These are phyloP conservation scores for Suhomyces bribrorum DNA, from an alignment of 1,139 yeast genomes.

Conservation along the genomic window DNA sequence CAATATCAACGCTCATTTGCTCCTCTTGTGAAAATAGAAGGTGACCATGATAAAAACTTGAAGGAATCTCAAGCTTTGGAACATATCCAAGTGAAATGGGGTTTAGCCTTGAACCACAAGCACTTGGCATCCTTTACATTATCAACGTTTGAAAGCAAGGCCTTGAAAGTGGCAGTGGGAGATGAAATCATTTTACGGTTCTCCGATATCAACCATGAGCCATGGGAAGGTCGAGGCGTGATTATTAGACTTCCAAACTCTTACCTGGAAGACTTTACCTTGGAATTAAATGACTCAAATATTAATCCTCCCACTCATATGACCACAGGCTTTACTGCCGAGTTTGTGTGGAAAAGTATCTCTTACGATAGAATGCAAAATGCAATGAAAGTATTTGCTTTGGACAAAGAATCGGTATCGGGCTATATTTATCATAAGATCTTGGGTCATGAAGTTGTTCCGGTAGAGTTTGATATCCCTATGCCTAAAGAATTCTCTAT, in stretches of 20 bases:
- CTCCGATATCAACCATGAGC: constrained; percentile 47
- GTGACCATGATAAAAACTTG: constrained; percentile 71
- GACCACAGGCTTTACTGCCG: constrained; percentile 74
- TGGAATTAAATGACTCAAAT: constrained; percentile 56
- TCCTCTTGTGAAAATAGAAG: constrained; percentile 79
- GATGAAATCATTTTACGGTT: constrained; percentile 74
- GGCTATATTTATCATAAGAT: constrained; percentile 78
- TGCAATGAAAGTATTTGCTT: constrained; percentile 73
- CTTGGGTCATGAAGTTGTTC: constrained; percentile 77
- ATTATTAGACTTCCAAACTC: constrained; percentile 74
- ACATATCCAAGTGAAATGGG: constrained; percentile 76
- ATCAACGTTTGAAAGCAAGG: constrained; percentile 66
- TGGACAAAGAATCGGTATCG: constrained; percentile 68
- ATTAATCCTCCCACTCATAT: constrained; percentile 54
- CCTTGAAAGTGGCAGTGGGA: constrained; percentile 78
- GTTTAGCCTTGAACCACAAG: constrained; percentile 61
- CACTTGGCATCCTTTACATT: constrained; percentile 71
- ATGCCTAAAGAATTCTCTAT: constrained; percentile 65
- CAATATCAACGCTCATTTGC: constrained; percentile 86
- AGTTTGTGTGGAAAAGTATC: constrained; percentile 87
- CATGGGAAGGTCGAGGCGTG: constrained; percentile 76
- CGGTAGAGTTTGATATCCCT: constrained; percentile 58
- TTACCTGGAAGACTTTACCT: constrained; percentile 66
- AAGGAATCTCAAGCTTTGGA: constrained; percentile 81
- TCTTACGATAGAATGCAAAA: constrained; percentile 83